Percentiles rank a stretch among this genome's conserved stretches.
These are phyloP conservation scores for Blastobotrys attinorum DNA, from an alignment of 805 yeast species.

Conservation along the genomic window DNA sequence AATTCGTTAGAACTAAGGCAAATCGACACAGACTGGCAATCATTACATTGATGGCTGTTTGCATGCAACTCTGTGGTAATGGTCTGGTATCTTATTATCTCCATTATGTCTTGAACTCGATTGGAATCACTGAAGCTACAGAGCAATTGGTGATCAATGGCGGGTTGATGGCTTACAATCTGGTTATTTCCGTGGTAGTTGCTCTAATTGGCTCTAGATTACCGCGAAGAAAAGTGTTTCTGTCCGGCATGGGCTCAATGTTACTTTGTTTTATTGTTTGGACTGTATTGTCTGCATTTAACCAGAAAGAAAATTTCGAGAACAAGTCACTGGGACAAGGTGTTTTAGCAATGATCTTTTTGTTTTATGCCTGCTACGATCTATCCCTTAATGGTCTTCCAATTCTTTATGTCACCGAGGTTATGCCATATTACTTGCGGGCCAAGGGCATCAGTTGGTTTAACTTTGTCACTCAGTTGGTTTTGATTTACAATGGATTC, in stretches of 20 bases:
- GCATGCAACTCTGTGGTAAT: slow-evolving; percentile 8
- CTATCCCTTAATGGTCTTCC: slow-evolving; percentile 1
- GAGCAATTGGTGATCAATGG: slow-evolving; percentile 14
- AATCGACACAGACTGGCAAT: slow-evolving; percentile 8
- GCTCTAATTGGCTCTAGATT: slow-evolving; percentile 10
- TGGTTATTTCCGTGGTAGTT: slow-evolving; percentile 6
- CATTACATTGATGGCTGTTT: slow-evolving; percentile 1
- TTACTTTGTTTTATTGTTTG: slow-evolving; percentile 24
- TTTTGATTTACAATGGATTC: slow-evolving; percentile 25
- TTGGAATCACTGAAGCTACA: slow-evolving; percentile 39
- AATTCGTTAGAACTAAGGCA: slow-evolving; percentile 6
- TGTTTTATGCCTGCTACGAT: slow-evolving; percentile 1
- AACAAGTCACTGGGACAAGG: slow-evolving; percentile 1
- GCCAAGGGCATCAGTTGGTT: slow-evolving; percentile 35
- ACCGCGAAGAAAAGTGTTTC: neutral
- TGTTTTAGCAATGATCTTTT: slow-evolving; percentile 7
- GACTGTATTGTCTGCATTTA: slow-evolving; percentile 21
- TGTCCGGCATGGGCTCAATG: neutral
- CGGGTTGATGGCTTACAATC: slow-evolving; percentile 10
- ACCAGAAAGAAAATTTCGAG: neutral
- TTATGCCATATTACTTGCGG: slow-evolving; percentile 27
- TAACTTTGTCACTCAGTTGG: slow-evolving; percentile 15
- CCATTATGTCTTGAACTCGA: slow-evolving; percentile 42
- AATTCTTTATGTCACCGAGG: slow-evolving; percentile 18
- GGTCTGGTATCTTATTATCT: slow-evolving; percentile 33